Evolutionary conservation across 495 filamentous ascomycete species (phyloP).

Genomic region (Sporormia fimetaria): DNA sequence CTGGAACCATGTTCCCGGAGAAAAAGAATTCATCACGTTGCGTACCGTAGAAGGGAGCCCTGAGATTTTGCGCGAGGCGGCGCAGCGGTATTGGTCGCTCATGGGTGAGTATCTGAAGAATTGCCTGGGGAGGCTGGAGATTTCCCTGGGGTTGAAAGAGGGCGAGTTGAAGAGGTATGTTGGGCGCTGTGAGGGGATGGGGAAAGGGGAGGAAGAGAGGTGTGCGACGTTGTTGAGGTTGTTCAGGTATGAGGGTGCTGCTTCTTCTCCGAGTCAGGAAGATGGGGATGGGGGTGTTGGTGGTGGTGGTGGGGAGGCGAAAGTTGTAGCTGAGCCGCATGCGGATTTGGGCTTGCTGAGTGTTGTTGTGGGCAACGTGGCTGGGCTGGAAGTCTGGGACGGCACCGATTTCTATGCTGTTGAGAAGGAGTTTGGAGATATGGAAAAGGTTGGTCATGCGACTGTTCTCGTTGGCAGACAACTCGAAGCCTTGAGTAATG

Average conservation of each 20-base stretch:
- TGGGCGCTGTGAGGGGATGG: constrained; percentile 10
- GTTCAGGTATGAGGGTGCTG: constrained; percentile 23
- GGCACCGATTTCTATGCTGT: constrained; percentile 3
- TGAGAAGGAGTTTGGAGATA: constrained; percentile 10
- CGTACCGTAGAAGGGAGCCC: constrained; percentile 20
- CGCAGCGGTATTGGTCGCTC: constrained; percentile 16
- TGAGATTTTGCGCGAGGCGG: constrained; percentile 18
- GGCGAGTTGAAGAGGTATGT: constrained; percentile 13
- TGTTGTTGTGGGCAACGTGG: constrained; percentile 16
- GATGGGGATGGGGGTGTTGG: too few relatives aligned
- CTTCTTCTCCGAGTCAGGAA: too few relatives aligned
- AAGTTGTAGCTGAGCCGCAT: constrained; percentile 7
- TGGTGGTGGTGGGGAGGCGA: too few relatives aligned
- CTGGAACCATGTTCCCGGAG: constrained; percentile 23
- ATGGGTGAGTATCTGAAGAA: constrained; percentile 10
- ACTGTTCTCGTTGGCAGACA: constrained; percentile 17
- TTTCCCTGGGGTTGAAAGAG: constrained; percentile 7
- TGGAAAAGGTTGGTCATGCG: background rate
- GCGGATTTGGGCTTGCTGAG: constrained; percentile 21
- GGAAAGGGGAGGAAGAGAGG: constrained; percentile 7
- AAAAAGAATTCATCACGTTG: constrained; percentile 27
- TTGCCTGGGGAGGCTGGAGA: constrained; percentile 7
- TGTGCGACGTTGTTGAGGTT: constrained; percentile 23
- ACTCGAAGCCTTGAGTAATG: constrained; percentile 16
- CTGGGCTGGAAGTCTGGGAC: constrained; percentile 25